Conservation (phyloP, 495 filamentous ascomycete species). For the Choiromyces venosus region DNA sequence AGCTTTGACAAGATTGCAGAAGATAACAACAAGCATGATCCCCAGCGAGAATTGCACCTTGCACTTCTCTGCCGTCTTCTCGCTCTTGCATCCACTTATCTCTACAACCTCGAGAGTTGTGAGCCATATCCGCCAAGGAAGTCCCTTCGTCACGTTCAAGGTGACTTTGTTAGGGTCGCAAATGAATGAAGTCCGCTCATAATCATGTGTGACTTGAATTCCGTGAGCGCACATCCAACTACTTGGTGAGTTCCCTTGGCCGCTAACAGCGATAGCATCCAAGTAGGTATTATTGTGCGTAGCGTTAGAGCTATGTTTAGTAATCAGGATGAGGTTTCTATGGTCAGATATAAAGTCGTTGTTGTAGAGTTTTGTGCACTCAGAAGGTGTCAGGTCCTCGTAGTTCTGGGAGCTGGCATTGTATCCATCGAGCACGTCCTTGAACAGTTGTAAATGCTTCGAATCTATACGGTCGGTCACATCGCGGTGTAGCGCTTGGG, state of each 20-base stretch:
- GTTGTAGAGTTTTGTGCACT: background rate
- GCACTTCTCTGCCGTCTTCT: constrained; percentile 40
- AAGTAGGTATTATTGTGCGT: background rate
- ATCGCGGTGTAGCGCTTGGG: background rate
- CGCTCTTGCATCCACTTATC: background rate
- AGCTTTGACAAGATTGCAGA: constrained; percentile 45
- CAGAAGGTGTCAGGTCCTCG: background rate
- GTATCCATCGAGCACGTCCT: background rate
- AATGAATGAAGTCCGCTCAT: no score
- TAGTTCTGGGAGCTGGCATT: background rate
- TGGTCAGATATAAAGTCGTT: background rate
- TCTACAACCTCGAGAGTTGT: rapidly evolving
- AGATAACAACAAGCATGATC: constrained; percentile 46
- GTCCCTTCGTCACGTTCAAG: background rate
- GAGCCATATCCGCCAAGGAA: background rate
- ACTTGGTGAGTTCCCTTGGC: background rate
- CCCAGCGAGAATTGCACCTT: constrained; percentile 46
- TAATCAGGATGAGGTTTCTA: background rate
- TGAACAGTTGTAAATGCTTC: background rate
- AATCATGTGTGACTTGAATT: no score
- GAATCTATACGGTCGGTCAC: background rate
- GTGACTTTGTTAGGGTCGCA: background rate
- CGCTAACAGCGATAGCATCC: background rate
- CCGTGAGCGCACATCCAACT: constrained; percentile 3
- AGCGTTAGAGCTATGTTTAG: background rate